Conservation (phyloP, 1,139 yeast species). For the Diutina ranongensis region DNA sequence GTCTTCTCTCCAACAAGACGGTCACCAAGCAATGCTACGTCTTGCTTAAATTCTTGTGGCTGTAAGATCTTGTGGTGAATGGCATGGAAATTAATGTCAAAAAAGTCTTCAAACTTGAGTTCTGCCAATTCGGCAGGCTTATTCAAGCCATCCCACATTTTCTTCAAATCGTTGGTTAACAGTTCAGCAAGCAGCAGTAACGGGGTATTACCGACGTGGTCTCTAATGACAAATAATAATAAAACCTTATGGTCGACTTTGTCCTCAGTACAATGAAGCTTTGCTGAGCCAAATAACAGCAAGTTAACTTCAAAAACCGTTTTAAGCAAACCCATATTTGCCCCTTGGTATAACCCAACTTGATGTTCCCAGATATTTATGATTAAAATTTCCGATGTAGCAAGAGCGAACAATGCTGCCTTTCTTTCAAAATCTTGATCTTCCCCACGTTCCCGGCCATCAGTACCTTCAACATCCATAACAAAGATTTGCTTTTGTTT, state of each 20-base stretch:
- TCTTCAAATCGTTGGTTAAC: slow-evolving; percentile 53
- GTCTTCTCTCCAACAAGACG: slow-evolving; percentile 30
- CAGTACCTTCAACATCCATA: slow-evolving; percentile 96
- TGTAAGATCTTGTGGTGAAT: slow-evolving; percentile 80
- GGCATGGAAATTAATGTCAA: slow-evolving; percentile 74
- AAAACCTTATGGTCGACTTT: slow-evolving; percentile 57
- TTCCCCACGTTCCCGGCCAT: slow-evolving; percentile 95
- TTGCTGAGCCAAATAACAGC: slow-evolving; percentile 51
- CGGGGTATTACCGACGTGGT: slow-evolving; percentile 84
- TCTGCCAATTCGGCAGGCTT: slow-evolving; percentile 57
- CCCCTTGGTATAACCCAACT: slow-evolving; percentile 94
- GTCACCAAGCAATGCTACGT: slow-evolving; percentile 56
- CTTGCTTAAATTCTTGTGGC: slow-evolving; percentile 56
- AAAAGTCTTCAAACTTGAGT: slow-evolving; percentile 56
- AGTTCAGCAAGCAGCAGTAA: slow-evolving; percentile 59
- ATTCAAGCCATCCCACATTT: slow-evolving; percentile 67
- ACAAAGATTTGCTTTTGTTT: slow-evolving; percentile 46
- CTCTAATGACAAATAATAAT: slow-evolving; percentile 81
- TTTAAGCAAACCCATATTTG: slow-evolving; percentile 88
- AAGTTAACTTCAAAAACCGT: slow-evolving; percentile 95
- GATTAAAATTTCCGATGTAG: slow-evolving; percentile 84
- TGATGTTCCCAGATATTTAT: slow-evolving; percentile 97
- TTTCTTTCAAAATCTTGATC: slow-evolving; percentile 97
- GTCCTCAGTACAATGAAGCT: slow-evolving; percentile 18
- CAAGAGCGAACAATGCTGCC: slow-evolving; percentile 86